Base-by-base conservation (phyloP, 345 rosid species). In the Passiflora organensis region DNA sequence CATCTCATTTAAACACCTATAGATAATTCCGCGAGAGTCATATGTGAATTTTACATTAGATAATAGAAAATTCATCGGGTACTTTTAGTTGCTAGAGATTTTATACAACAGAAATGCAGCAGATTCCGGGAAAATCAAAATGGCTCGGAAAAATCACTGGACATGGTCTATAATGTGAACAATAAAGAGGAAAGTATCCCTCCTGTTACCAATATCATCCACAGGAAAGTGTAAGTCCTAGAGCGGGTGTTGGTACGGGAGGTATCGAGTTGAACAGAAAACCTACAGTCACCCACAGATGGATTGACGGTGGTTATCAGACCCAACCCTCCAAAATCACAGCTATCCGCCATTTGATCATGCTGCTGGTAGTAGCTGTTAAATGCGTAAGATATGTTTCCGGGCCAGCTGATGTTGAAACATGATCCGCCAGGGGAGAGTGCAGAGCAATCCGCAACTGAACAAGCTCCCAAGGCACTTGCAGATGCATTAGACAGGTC, bases 251-350 rank as follows among this genome's bases (percentile, higher is more conserved):
- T 32, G 23, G 93, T 72, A 67, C 34, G 51, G 56, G 94, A 84
- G 21, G 85, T 76, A 21, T 46, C 64, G 20, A 90, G 81, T 55
- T 79, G 79, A 71, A 84, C 55, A 32, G 60, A 32, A 61, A 82
- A 90, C 65, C 82, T 75, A 72, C 91, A 90, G 45, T 55, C 69
- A 42, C 65, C 82, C 43, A 63, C 53, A 5, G 95, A 90, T 13
- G 95, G 95, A 72, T 90, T 89, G 17, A 83, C 91, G n/a, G 85
- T 79, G 0, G 96, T 85, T 65, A 91, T 77, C 84, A 91, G 70
- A 60, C 95, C 91, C 67, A 91, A 74, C 1, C 96, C 95, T 24
- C 83, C 87, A 72, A 87, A 91, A 62, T 83, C 69, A 65, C 95
- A 91, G 80, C 87, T 83, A 55, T 66, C 80, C 34, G 77, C 73